Evolutionary conservation across 2,329 filamentous ascomycete genomes (phyloP).

Genomic region (Pseudogymnoascus sp.): DNA sequence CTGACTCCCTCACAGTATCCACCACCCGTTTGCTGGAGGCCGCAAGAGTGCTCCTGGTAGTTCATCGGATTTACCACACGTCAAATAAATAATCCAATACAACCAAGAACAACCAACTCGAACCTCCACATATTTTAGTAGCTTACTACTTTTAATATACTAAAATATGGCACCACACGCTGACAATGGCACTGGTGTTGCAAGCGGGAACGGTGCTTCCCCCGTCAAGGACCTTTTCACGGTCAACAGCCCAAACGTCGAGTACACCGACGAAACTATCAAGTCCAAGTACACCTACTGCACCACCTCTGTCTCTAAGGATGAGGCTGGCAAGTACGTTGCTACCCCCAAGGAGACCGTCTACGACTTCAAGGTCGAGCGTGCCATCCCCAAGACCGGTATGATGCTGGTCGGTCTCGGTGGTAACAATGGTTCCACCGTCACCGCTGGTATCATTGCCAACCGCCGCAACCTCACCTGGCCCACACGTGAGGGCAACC

Average conservation of each 20-base stretch:
- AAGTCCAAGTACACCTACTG: slow-evolving; percentile 93
- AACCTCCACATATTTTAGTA: slow-evolving; percentile 10
- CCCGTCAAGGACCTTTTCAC: slow-evolving; percentile 60
- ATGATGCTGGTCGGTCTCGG: slow-evolving; percentile 98
- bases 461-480: slow-evolving; percentile 80
- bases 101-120: slow-evolving; percentile 24
- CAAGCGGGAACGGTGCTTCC: slow-evolving; percentile 51
- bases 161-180: slow-evolving; percentile 87
- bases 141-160: slow-evolving; percentile 4
- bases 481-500: slow-evolving; percentile 87
- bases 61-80: slow-evolving; percentile 60
- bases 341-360: slow-evolving; percentile 79
- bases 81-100: slow-evolving; percentile 42
- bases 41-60: slow-evolving; percentile 82
- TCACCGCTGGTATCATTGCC: slow-evolving; percentile 93
- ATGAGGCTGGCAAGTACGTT: slow-evolving; percentile 64
- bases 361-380: slow-evolving; percentile 97
- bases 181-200: slow-evolving; percentile 44
- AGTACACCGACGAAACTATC: slow-evolving; percentile 82
- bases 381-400: slow-evolving; percentile 84
- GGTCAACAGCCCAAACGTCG: slow-evolving; percentile 86
- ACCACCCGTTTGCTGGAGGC: slow-evolving; percentile 94
- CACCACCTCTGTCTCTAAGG: slow-evolving; percentile 71
- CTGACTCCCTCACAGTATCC: slow-evolving; percentile 49
- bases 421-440: slow-evolving; percentile 96